Conservation (phyloP, 2,329 filamentous ascomycete species). For the Aspergillus persii region DNA sequence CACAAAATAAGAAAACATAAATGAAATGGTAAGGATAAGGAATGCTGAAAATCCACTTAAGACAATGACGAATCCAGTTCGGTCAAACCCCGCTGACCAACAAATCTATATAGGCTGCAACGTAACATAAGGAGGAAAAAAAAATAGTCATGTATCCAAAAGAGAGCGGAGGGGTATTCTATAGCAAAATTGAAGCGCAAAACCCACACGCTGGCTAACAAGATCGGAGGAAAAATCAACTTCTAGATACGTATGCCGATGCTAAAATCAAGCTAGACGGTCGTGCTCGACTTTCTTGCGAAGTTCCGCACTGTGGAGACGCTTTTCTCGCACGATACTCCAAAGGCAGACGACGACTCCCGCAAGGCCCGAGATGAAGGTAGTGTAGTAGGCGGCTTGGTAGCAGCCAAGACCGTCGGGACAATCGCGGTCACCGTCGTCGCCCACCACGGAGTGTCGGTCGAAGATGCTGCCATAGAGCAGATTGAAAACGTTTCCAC, state of each 20-base stretch:
- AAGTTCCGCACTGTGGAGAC: slow-evolving; percentile 21
- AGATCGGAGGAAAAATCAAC: not conserved
- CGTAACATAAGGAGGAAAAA: not conserved
- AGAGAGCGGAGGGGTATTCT: not conserved
- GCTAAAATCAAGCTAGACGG: slow-evolving; percentile 28
- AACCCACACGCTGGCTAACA: not conserved
- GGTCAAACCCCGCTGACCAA: not conserved
- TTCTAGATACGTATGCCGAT: not conserved
- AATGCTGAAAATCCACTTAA: not conserved
- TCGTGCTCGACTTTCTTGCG: slow-evolving; percentile 32
- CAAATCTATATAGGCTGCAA: not conserved
- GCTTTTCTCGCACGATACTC: slow-evolving; percentile 43
- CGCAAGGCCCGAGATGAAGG: slow-evolving; percentile 66
- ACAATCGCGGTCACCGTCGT: slow-evolving; percentile 71
- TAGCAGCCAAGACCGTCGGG: slow-evolving; percentile 79
- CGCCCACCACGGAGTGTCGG: slow-evolving; percentile 66
- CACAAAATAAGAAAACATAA: not conserved
- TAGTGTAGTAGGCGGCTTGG: slow-evolving; percentile 74
- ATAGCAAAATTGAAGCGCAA: not conserved
- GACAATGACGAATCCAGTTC: not conserved
- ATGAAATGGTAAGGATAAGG: not conserved
- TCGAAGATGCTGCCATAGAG: slow-evolving; percentile 87
- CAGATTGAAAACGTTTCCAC: slow-evolving; percentile 88
- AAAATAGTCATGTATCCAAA: not conserved
- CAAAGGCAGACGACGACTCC: slow-evolving; percentile 69